Percentiles rank a stretch among this genome's conserved stretches.
phyloP scores from a whole-genome alignment of 495 filamentous ascomycete species.

The Bombardia bombarda region DNA sequence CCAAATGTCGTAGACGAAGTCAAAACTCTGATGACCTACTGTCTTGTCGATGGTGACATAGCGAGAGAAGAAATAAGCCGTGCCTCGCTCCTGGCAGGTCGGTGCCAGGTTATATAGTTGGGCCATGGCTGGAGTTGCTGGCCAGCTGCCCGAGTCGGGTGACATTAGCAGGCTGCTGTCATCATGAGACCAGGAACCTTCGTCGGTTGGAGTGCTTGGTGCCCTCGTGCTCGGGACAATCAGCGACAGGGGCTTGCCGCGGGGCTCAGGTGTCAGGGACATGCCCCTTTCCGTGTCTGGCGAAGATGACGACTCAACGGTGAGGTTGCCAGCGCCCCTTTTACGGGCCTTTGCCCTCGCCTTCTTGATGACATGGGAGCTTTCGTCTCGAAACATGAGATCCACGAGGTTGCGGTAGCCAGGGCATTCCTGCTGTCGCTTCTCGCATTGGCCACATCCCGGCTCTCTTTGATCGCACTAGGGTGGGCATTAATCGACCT shows the following conservation, averaged over 20 bases:
- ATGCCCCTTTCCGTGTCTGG: constrained; percentile 11
- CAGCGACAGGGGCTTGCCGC: constrained; percentile 8
- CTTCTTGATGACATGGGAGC: constrained; percentile 57
- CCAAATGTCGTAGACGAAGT: constrained; percentile 33
- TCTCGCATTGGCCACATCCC: constrained; percentile 59
- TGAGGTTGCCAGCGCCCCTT: constrained; percentile 14
- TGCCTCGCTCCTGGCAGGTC: constrained; percentile 26
- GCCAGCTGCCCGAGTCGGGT: constrained; percentile 28
- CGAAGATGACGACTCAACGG: constrained; percentile 8
- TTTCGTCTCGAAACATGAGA: constrained; percentile 69
- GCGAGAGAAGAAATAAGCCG: constrained; percentile 33
- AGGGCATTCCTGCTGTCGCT: constrained; percentile 53
- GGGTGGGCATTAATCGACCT: constrained; percentile 6
- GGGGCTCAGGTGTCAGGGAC: constrained; percentile 20
- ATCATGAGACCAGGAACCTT: constrained; percentile 13
- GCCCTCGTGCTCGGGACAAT: constrained; percentile 12
- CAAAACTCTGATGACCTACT: constrained; percentile 31
- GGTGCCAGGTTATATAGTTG: constrained; percentile 23
- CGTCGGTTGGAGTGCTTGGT: constrained; percentile 8
- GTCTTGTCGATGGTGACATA: constrained; percentile 29
- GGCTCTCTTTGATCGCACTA: constrained; percentile 61
- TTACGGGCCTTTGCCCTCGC: constrained; percentile 37
- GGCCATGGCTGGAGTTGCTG: constrained; percentile 22
- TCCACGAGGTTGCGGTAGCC: constrained; percentile 64
- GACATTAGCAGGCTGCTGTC: constrained; percentile 23